phyloP scores from a whole-genome alignment of 495 filamentous ascomycete genomes.

The Aspergillus indologenus region DNA sequence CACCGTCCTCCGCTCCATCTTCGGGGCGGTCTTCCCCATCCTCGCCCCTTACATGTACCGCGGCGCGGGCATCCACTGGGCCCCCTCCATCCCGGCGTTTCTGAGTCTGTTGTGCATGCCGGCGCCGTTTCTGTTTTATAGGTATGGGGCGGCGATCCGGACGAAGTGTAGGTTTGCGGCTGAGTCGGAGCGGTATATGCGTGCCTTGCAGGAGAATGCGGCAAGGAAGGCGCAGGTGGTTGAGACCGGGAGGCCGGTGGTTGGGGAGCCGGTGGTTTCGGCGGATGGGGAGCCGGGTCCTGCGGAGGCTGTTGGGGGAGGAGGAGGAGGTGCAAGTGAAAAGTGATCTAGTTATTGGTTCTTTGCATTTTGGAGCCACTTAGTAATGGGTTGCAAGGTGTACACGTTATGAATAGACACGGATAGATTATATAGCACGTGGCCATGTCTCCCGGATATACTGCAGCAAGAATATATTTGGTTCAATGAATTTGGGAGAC shows the following conservation, averaged over 20 bases:
- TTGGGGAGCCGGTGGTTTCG: background rate
- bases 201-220: background rate
- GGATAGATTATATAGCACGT: too few relatives aligned
- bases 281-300: background rate
- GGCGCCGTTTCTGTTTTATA: slow-evolving; percentile 4
- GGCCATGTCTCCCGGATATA: too few relatives aligned
- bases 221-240: background rate
- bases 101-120: slow-evolving; percentile 1
- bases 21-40: slow-evolving; percentile 1
- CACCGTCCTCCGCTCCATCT: background rate
- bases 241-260: background rate
- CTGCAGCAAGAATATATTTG: too few relatives aligned
- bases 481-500: too few relatives aligned
- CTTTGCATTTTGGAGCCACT: too few relatives aligned
- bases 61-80: background rate
- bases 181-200: slow-evolving; percentile 3
- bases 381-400: too few relatives aligned
- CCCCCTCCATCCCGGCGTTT: background rate
- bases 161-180: background rate
- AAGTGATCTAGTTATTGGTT: too few relatives aligned
- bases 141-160: background rate
- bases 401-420: too few relatives aligned
- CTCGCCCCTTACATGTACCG: slow-evolving; percentile 1
- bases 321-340: too few relatives aligned
- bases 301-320: background rate